These are phyloP conservation scores for Phytopythium delawarense DNA, from an alignment of 352 stramenopile species.

Conservation along the genomic window DNA sequence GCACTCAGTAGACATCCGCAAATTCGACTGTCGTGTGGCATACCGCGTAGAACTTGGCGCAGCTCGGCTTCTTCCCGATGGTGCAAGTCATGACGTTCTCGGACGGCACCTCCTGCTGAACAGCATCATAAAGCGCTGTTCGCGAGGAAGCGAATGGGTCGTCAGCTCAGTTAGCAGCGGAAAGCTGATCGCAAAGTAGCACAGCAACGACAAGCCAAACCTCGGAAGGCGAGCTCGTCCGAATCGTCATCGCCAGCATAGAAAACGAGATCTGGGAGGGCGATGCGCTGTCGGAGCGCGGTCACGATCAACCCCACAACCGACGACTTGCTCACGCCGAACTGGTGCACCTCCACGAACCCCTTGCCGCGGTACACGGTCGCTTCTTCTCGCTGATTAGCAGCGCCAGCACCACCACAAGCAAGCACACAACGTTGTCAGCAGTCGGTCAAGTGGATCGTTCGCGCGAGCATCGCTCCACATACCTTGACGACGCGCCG, in stretches of 20 bases:
- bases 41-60: slow-evolving; percentile 93
- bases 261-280: slow-evolving; percentile 92
- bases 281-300: slow-evolving; percentile 49
- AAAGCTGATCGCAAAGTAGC: not conserved
- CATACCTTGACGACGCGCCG: slow-evolving; percentile 91
- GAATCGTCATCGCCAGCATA: slow-evolving; percentile 97
- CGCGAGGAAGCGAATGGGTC: not conserved
- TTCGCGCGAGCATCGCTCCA: not conserved
- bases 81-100: slow-evolving; percentile 91
- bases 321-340: slow-evolving; percentile 61
- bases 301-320: slow-evolving; percentile 50
- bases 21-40: not conserved
- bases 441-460: not conserved
- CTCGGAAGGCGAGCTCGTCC: slow-evolving; percentile 90
- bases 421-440: not conserved
- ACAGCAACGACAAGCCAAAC: slow-evolving; percentile 46
- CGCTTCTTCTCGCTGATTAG: slow-evolving; percentile 46
- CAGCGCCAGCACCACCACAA: not conserved
- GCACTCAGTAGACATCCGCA: not conserved
- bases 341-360: slow-evolving; percentile 74
- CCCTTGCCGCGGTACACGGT: slow-evolving; percentile 54
- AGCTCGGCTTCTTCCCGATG: slow-evolving; percentile 97
- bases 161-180: not conserved
- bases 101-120: slow-evolving; percentile 24
- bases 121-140: slow-evolving; percentile 46